Evolutionary conservation across 1,139 yeast species (phyloP), one percentile per base, ranked within the genome.

Genomic region (Saccharomyces pastorianus): DNA sequence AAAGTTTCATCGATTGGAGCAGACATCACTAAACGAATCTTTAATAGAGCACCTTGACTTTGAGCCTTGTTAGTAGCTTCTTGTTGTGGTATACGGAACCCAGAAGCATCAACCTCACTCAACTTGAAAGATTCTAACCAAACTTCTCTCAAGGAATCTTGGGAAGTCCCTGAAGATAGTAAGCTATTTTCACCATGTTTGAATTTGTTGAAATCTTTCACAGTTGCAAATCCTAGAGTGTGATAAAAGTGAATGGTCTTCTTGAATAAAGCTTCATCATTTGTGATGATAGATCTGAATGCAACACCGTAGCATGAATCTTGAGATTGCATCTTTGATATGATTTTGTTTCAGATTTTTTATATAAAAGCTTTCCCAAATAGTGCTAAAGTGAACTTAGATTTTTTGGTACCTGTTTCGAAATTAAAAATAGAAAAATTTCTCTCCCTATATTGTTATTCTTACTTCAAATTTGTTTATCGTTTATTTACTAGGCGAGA

Each of bases 121-220:
- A 84, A 72, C 26, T 88, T 88, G 68, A 83, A 84, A 26, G 83
- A 73, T 64, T 85, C 87, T 50, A 85, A 66, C 93, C 95, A 86
- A 47, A 81, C 71, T 69, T 86, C 95, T 59, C 76, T 77, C 52
- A 83, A 64, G 0, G 90, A 84, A 59, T 84, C 88, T 56, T 75
- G 76, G 23, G 88, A 79, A 47, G 85, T 74, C 3, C 91, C 91
- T 11, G 66, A 47, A 58, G 63, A 49, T 59, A 70, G 44, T 51
- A 59, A 8, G 67, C 69, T 44, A 72, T 74, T 60, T 56, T 70
- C 58, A 59, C 61, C 58, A 66, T 66, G 58, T 58, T 68, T 47
- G 74, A 71, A 54, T 73, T 77, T 59, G 65, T 72, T 65, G 74
- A 74, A 65, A 77, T 78, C 66, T 79, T 83, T 82, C 53, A 82